Percentiles rank a stretch among this genome's conserved stretches.
Conservation (phyloP, 2,329 filamentous ascomycete species). For the Beauveria asiatica region DNA sequence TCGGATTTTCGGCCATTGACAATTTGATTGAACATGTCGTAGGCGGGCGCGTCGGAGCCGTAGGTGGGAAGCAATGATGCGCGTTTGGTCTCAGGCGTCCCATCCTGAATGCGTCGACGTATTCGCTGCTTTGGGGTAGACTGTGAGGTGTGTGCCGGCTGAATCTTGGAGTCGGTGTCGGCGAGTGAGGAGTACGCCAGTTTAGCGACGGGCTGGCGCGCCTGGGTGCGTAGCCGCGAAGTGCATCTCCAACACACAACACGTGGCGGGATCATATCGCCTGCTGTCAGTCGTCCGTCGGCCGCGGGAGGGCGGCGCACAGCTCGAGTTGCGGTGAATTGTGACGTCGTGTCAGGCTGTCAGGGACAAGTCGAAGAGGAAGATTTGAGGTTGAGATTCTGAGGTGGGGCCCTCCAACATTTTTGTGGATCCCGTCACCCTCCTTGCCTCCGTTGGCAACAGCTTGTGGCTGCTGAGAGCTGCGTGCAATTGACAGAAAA, state of each 20-base stretch:
- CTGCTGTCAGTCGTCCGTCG: neutral
- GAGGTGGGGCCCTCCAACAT: neutral
- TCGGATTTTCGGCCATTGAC: neutral
- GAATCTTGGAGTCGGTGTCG: neutral
- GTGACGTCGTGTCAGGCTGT: neutral
- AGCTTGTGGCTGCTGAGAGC: neutral
- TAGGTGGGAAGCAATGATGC: neutral
- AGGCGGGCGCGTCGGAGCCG: neutral
- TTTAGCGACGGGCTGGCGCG: conserved; percentile 7
- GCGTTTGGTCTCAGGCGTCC: neutral
- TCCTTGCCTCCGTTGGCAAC: no score
- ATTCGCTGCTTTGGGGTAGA: neutral
- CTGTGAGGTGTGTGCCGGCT: neutral
- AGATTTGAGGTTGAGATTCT: conserved; percentile 3
- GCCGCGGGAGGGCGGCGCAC: neutral
- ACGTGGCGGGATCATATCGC: conserved; percentile 27
- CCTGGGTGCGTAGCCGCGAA: conserved; percentile 18
- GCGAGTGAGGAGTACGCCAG: conserved; percentile 5
- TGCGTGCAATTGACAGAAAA: neutral
- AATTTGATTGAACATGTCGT: conserved; percentile 10
- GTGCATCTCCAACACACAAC: conserved; percentile 28
- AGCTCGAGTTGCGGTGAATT: neutral
- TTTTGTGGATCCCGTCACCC: neutral
- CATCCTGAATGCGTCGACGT: neutral
- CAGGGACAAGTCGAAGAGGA: neutral